Percentiles rank a stretch among this genome's conserved stretches.
These are phyloP conservation scores for Potentilla sterilis DNA, from an alignment of 306 rosid genomes.

Conservation along the genomic window DNA sequence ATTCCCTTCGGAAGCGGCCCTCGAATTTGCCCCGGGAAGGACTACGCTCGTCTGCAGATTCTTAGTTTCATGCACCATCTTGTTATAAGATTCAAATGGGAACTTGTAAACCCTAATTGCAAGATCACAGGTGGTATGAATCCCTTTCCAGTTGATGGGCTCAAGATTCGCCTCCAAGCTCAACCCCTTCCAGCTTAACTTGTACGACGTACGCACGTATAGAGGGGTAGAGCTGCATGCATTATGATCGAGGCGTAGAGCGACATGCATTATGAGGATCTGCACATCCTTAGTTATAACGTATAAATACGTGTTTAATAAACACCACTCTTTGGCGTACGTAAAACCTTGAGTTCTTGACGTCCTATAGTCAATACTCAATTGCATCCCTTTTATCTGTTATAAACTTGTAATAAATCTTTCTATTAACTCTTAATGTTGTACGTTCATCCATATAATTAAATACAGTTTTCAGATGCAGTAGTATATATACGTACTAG, in stretches of 20 bases:
- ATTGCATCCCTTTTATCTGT: not conserved
- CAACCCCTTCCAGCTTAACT: not conserved
- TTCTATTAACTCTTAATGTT: too few relatives aligned
- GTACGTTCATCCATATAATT: not conserved
- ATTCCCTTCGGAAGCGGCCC: conserved; percentile 66
- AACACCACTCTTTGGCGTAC: not conserved
- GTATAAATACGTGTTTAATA: too few relatives aligned
- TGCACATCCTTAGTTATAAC: too few relatives aligned
- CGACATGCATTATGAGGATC: not conserved
- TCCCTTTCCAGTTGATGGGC: conserved; percentile 45
- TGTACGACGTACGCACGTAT: not conserved
- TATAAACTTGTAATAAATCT: too few relatives aligned
- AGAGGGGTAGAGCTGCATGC: not conserved
- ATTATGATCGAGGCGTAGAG: not conserved
- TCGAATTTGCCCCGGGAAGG: conserved; percentile 56
- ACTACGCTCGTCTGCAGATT: conserved; percentile 49
- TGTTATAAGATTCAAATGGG: conserved; percentile 51
- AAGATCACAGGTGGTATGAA: conserved; percentile 41
- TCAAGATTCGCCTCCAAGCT: conserved; percentile 42
- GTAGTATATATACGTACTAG: not conserved
- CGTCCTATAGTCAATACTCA: not conserved
- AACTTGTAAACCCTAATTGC: conserved; percentile 33
- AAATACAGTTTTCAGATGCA: not conserved
- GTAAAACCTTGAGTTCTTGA: not conserved
- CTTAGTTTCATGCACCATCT: conserved; percentile 48